Base-by-base conservation (phyloP, 768 basidiomycete genomes). In the Pleurotus citrinopileatus region DNA sequence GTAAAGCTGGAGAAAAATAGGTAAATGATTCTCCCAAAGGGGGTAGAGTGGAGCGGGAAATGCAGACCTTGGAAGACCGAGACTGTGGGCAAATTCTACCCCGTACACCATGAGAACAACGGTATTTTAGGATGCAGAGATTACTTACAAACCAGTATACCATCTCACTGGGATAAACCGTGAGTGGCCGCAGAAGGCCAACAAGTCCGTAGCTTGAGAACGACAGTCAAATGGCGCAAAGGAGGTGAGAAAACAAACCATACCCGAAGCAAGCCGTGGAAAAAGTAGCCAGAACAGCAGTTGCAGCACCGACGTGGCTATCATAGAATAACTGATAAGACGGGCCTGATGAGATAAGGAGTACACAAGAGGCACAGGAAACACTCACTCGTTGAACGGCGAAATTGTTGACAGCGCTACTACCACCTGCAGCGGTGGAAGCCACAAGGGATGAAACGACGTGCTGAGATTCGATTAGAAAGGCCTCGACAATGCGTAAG, bases 191-290 rank as follows among this genome's bases (percentile, higher is more conserved):
- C 8, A 84, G 66, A 3, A 86, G 59, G 2, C 84, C 84, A 4
- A 82, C 81, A 4, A 86, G 65, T 2, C 82, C 83, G 57, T 83
- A 84, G 15, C 82, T 82, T 40, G 38, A 40, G 32, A 42, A 38
- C 46, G 12, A 20, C 26, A 46, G 42, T n/a, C 36, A 19, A 29
- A 42, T 45, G 46, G 7, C 2, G 4, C 37, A 27, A 13, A 19
- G 29, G 34, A 47, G 10, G 17, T 42, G 2, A 4, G 3, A 47
- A 34, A 20, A 44, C 44, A 15, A 10, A 57, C 73, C 29, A 52
- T 57, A 83, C 76, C 81, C 82, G 64, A 86, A 84, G 61, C 80
- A 81, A 3, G 80, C 80, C 0, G 83, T 83, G 2, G 82, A 84
- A 65, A 84, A 84, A 0, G 82, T 84, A 0, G 81, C 80, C 7